Percentiles rank a stretch among this genome's conserved stretches.
phyloP scores from a whole-genome alignment of 306 rosid species.

The Cicer yamashitae region DNA sequence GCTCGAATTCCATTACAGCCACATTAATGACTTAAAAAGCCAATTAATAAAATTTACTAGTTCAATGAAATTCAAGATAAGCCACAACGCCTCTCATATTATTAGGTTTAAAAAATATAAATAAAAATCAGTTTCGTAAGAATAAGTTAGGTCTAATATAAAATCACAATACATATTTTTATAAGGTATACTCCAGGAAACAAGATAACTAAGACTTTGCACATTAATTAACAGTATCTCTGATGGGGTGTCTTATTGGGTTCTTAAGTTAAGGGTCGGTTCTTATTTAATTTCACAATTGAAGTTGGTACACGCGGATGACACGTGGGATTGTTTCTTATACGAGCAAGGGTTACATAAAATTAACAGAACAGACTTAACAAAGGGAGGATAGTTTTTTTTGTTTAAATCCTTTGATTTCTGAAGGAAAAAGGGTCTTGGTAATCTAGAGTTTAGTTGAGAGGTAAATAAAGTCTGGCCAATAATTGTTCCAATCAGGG shows the following conservation, averaged over 20 bases:
- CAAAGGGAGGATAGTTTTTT: not conserved
- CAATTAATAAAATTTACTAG: constrained; percentile 4
- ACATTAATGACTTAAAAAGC: not conserved
- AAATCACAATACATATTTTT: too few species aligned
- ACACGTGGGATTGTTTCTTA: not conserved
- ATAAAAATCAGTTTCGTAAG: too few species aligned
- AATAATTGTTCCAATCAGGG: too few species aligned
- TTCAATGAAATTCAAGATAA: constrained; percentile 3
- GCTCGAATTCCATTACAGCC: not conserved
- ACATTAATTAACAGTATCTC: not conserved
- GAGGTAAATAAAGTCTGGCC: too few species aligned
- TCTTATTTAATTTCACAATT: not conserved
- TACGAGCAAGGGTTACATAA: not conserved
- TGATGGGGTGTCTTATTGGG: not conserved
- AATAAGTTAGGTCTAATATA: too few species aligned
- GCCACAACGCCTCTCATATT: not conserved
- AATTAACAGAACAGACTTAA: not conserved
- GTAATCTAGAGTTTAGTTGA: too few species aligned
- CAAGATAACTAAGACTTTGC: constrained; percentile 11
- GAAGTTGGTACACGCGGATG: not conserved
- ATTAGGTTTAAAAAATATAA: too few species aligned
- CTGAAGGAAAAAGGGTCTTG: too few species aligned
- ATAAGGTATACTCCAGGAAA: not conserved
- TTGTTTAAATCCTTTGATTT: too few species aligned
- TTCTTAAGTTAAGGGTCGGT: not conserved